Evolutionary conservation across 805 yeast species (phyloP).

Genomic region (Yarrowia osloensis): DNA sequence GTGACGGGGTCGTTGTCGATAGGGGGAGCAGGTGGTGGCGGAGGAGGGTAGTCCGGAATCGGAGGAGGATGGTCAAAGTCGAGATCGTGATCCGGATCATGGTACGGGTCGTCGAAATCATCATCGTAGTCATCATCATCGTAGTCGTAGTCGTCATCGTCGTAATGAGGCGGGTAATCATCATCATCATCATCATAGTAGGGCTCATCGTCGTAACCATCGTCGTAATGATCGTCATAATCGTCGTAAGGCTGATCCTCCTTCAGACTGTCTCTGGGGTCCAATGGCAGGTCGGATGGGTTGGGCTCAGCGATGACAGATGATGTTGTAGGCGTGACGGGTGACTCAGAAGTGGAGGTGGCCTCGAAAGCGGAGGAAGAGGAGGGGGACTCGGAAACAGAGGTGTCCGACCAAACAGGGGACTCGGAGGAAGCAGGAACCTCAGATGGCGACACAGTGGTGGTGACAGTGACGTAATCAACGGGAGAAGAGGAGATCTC

Average conservation of each 20-base stretch:
- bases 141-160: constrained; percentile 15
- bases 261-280: constrained; percentile 1
- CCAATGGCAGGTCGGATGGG: not conserved
- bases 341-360: not conserved
- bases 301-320: not conserved
- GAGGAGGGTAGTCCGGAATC: not conserved
- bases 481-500: not conserved
- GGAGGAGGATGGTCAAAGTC: constrained; percentile 21
- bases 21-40: not conserved
- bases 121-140: constrained; percentile 14
- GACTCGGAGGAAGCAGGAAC: not conserved
- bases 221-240: not conserved
- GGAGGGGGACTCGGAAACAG: not conserved
- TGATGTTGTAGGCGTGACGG: not conserved
- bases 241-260: constrained; percentile 1
- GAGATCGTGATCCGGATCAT: constrained; percentile 1
- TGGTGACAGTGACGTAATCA: constrained; percentile 20
- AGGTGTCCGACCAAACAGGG: not conserved
- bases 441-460: not conserved
- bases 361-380: not conserved
- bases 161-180: not conserved
- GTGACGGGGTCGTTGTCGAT: not conserved
- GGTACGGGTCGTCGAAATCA: constrained; percentile 20
- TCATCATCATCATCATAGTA: constrained; percentile 11
- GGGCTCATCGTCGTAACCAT: constrained; percentile 2